Conservation (phyloP, 331 rosid genomes). For the Malus hybrid region DNA sequence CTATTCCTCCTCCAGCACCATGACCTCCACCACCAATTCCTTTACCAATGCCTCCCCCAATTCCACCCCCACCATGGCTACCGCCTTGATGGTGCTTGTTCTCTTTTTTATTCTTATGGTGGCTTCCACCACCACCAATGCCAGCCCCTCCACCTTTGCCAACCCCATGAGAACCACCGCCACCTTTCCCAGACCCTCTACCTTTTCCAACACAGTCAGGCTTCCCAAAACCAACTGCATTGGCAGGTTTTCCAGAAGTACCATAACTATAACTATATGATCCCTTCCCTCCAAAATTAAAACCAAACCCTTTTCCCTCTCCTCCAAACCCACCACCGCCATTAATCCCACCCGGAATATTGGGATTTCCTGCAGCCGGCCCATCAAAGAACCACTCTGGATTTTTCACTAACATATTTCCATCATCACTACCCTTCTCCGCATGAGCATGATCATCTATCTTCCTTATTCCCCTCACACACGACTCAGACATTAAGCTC, state of each 20-base stretch:
- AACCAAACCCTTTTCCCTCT: slow-evolving; percentile 1
- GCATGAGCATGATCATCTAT: slow-evolving; percentile 3
- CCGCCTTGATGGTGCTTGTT: background rate
- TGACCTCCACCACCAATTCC: background rate
- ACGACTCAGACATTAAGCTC: background rate
- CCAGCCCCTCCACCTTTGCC: background rate
- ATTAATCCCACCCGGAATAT: background rate
- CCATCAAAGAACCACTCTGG: slow-evolving; percentile 34
- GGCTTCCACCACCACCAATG: background rate
- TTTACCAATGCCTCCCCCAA: background rate
- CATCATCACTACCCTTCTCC: background rate
- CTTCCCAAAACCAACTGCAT: background rate
- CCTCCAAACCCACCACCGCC: slow-evolving; percentile 5
- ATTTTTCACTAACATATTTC: slow-evolving; percentile 17
- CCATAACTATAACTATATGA: slow-evolving; percentile 12
- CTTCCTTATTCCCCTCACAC: background rate
- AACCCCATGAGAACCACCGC: background rate
- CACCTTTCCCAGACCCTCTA: background rate
- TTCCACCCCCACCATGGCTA: background rate
- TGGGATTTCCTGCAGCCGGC: background rate
- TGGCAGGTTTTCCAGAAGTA: background rate
- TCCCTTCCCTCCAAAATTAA: slow-evolving; percentile 25
- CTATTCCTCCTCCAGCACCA: background rate
- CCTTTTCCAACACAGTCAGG: slow-evolving; percentile 17
- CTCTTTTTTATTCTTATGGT: background rate